Evolutionary conservation across 1,139 yeast genomes (phyloP).

Genomic region (Lodderomyces pseudojiufengensis): DNA sequence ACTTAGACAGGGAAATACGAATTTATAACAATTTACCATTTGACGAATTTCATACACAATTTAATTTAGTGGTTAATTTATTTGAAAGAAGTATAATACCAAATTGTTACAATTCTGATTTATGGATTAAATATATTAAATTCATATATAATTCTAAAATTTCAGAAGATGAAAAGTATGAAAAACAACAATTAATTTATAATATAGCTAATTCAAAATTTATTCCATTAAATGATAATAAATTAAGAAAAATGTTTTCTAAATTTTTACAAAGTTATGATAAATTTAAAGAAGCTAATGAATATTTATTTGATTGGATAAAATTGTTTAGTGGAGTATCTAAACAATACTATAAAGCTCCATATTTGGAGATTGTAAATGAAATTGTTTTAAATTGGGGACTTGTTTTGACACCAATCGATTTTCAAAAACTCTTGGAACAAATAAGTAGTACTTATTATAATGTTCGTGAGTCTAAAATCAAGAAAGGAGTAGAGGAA

Average conservation of each 20-base stretch:
- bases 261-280: slow-evolving; percentile 24
- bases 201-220: slow-evolving; percentile 41
- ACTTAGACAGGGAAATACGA: slow-evolving; percentile 44
- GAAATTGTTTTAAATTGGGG: slow-evolving; percentile 21
- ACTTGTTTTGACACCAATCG: slow-evolving; percentile 5
- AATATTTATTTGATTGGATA: slow-evolving; percentile 27
- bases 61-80: slow-evolving; percentile 24
- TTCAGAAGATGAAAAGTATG: slow-evolving; percentile 18
- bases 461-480: slow-evolving; percentile 12
- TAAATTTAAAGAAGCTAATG: slow-evolving; percentile 22
- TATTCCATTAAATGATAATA: slow-evolving; percentile 39
- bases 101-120: slow-evolving; percentile 41
- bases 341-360: slow-evolving; percentile 9
- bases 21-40: slow-evolving; percentile 2
- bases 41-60: slow-evolving; percentile 4
- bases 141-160: slow-evolving; percentile 26
- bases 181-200: slow-evolving; percentile 30
- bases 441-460: slow-evolving; percentile 21
- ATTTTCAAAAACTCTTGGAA: slow-evolving; percentile 13
- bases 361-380: slow-evolving; percentile 17
- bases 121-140: slow-evolving; percentile 60
- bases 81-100: slow-evolving; percentile 65
- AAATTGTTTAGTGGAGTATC: slow-evolving; percentile 22
- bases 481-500: slow-evolving; percentile 8
- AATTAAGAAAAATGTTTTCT: slow-evolving; percentile 41